These are phyloP conservation scores for Exobasidium cylindrosporum DNA, from an alignment of 1,284 basidiomycete species.

Conservation along the genomic window DNA sequence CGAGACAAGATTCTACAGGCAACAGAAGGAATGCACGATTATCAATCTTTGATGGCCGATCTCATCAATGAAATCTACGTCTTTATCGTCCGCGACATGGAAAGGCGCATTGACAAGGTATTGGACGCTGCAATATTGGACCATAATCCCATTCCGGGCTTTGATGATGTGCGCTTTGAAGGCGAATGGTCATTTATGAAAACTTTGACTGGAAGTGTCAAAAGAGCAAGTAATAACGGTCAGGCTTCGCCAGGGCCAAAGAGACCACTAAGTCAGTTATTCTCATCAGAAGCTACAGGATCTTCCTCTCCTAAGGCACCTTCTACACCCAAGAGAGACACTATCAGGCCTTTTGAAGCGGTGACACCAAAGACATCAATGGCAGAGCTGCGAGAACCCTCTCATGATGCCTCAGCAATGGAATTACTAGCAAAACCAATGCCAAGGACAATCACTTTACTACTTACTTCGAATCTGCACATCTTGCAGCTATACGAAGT, in stretches of 20 bases:
- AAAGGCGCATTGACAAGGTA: conserved; percentile 80
- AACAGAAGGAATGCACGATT: conserved; percentile 25
- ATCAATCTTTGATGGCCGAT: conserved; percentile 40
- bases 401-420: conserved; percentile 27
- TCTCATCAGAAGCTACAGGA: conserved; percentile 19
- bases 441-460: conserved; percentile 70
- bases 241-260: background rate
- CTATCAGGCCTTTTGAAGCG: background rate
- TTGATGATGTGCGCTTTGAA: conserved; percentile 83
- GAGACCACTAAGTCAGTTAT: conserved; percentile 35
- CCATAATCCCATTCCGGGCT: conserved; percentile 69
- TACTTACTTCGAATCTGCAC: conserved; percentile 83
- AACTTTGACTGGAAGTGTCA: conserved; percentile 43
- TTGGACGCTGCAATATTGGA: conserved; percentile 82
- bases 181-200: conserved; percentile 71
- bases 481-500: conserved; percentile 82
- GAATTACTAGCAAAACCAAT: conserved; percentile 33
- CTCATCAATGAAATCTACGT: conserved; percentile 89
- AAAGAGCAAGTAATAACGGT: conserved; percentile 15
- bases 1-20: conserved; percentile 53
- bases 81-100: conserved; percentile 88
- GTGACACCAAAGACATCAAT: conserved; percentile 1
- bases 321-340: background rate
- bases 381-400: conserved; percentile 20
- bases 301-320: background rate